Base-by-base conservation (phyloP, 2,329 filamentous ascomycete species). In the Venturia aucupariae region DNA sequence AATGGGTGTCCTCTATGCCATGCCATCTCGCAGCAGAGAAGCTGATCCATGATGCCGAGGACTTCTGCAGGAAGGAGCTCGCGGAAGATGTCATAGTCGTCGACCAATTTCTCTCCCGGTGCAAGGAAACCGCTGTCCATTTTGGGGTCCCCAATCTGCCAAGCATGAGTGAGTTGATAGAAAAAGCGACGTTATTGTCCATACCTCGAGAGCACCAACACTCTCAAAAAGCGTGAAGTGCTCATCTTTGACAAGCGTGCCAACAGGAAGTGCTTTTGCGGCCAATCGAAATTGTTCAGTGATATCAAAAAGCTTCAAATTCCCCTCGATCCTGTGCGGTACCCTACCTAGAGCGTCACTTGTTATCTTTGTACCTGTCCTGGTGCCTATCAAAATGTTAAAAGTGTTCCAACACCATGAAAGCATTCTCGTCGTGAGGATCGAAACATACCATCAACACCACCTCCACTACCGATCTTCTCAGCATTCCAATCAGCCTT, bases 1-100 rank as follows among this genome's bases (percentile, higher is more conserved):
- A 99, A 83, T 1, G 94, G 92, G 72, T 96, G 92, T n/a, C 95
- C 94, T 70, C 90, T 86, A 73, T 97, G 92, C 92, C 95, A 99
- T 67, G 92, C 90, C 85, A 96, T 95, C 88, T 94, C 94, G 64
- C 93, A 87, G 72, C 89, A 94, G 24, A 97, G 80, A 41, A 99
- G 79, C 74, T 97, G 89, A 72, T 99, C 94, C 78, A 99, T 95
- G 68, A 99, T 91, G 39, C 94, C 93, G 63, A 99, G 79, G 0
- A 96, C 85, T 75, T 99, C 88, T 69, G 89, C 85, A 0, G 91
- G 89, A 17, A 87, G 79, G 48, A 96, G 78, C 7, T 83, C 79
- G 59, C 81, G 80, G 54, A 84, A 79, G 48, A 92, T 84, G 71
- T 96, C 88, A 75, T 93, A 96, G 61, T 89, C 83, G 67, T 93